Percentiles rank a stretch among this genome's conserved stretches.
These are phyloP conservation scores for Pichia cephalocereana DNA, from an alignment of 805 yeast species.

Conservation along the genomic window DNA sequence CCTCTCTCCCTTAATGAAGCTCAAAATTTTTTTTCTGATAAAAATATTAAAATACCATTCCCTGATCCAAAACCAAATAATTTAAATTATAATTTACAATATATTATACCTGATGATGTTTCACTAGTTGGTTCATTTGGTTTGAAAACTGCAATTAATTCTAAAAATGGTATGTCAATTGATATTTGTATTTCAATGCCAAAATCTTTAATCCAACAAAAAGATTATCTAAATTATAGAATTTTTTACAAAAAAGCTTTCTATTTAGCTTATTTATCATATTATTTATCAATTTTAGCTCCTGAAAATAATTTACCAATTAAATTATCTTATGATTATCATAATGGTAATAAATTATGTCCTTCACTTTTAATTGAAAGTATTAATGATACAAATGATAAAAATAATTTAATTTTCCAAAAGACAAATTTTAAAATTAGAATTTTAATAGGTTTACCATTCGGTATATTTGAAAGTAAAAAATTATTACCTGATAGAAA, in stretches of 20 bases:
- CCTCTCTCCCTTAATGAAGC: slow-evolving; percentile 50
- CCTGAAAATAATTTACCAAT: slow-evolving; percentile 51
- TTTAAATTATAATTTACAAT: slow-evolving; percentile 64
- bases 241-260: slow-evolving; percentile 86
- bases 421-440: slow-evolving; percentile 67
- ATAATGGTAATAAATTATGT: slow-evolving; percentile 68
- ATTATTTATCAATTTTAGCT: slow-evolving; percentile 45
- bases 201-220: slow-evolving; percentile 57
- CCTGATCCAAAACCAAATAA: slow-evolving; percentile 78
- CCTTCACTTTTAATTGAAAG: slow-evolving; percentile 56
- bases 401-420: slow-evolving; percentile 42
- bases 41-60: slow-evolving; percentile 56
- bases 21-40: slow-evolving; percentile 38
- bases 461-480: slow-evolving; percentile 59
- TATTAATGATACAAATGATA: slow-evolving; percentile 32
- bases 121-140: slow-evolving; percentile 87
- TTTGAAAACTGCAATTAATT: slow-evolving; percentile 67
- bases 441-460: slow-evolving; percentile 64
- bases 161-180: slow-evolving; percentile 51
- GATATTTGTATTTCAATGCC: slow-evolving; percentile 88
- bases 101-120: slow-evolving; percentile 60
- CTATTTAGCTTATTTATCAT: slow-evolving; percentile 72
- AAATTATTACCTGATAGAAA: slow-evolving; percentile 75
- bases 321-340: slow-evolving; percentile 50
- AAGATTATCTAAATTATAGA: slow-evolving; percentile 85